Percentiles rank a stretch among this genome's conserved stretches.
Evolutionary conservation across 768 basidiomycete genomes (phyloP).

Genomic region (Cantharellus anzutake): DNA sequence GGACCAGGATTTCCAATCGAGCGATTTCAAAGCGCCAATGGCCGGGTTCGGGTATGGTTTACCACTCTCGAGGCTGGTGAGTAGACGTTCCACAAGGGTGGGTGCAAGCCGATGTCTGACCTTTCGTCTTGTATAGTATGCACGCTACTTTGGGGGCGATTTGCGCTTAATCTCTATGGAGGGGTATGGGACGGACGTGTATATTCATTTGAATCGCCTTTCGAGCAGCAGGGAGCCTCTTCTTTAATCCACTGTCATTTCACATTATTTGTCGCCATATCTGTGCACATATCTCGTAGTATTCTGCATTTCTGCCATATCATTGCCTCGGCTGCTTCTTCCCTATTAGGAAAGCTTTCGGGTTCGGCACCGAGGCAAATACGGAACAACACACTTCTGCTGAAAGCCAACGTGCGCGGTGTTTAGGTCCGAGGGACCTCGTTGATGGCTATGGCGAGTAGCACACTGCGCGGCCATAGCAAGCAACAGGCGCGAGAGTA

Average conservation of each 20-base stretch:
- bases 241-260: constrained; percentile 11
- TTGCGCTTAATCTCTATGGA: constrained; percentile 93
- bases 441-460: too few relatives aligned
- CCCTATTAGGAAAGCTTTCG: too few relatives aligned
- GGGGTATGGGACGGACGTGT: constrained; percentile 90
- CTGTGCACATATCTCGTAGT: too few relatives aligned
- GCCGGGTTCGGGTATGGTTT: constrained; percentile 92
- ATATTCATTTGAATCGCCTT: constrained; percentile 75
- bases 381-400: too few relatives aligned
- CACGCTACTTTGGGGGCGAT: constrained; percentile 89
- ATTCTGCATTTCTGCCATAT: too few relatives aligned
- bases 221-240: constrained; percentile 69
- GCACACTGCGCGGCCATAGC: background rate
- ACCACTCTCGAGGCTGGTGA: constrained; percentile 74
- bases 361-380: too few relatives aligned
- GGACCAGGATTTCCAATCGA: constrained; percentile 30
- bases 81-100: constrained; percentile 12
- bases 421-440: too few relatives aligned
- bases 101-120: constrained; percentile 2
- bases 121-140: constrained; percentile 36
- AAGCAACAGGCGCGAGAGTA: background rate
- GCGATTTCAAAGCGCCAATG: constrained; percentile 95
- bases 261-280: too few relatives aligned
- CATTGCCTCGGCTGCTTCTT: too few relatives aligned
- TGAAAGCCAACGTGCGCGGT: too few relatives aligned